Evolutionary conservation across 2,329 filamentous ascomycete genomes (phyloP).

Genomic region (Phialophora verrucosa): DNA sequence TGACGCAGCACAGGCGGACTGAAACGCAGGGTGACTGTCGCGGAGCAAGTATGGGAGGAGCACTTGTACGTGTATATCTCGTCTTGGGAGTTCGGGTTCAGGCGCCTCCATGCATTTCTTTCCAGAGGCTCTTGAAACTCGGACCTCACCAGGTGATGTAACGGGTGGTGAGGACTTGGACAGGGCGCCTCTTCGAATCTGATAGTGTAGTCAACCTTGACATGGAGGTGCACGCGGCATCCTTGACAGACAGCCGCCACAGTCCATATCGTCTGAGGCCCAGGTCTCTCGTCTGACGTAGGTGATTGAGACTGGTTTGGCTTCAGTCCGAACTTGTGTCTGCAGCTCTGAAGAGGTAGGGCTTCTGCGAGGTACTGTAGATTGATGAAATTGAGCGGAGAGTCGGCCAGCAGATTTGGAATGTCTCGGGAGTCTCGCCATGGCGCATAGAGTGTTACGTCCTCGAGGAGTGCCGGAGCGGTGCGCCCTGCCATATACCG

Average conservation of each 20-base stretch:
- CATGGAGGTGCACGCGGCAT: constrained; percentile 67
- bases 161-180: constrained; percentile 56
- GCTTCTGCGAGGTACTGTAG: constrained; percentile 41
- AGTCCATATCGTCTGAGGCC: constrained; percentile 57
- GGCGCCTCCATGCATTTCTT: constrained; percentile 39
- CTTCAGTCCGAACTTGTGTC: constrained; percentile 66
- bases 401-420: constrained; percentile 62
- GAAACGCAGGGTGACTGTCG: constrained; percentile 59
- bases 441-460: constrained; percentile 60
- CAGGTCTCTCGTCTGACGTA: constrained; percentile 47
- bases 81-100: constrained; percentile 40
- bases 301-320: constrained; percentile 59
- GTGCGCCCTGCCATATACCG: constrained; percentile 33
- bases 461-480: constrained; percentile 58
- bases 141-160: constrained; percentile 66
- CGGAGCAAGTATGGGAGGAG: constrained; percentile 63
- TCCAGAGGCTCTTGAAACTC: constrained; percentile 35
- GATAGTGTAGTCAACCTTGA: constrained; percentile 61
- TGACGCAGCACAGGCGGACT: constrained; percentile 59
- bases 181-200: constrained; percentile 49
- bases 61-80: constrained; percentile 64
- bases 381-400: constrained; percentile 59
- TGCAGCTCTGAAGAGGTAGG: constrained; percentile 54
- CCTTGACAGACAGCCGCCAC: constrained; percentile 65
- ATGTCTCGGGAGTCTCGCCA: constrained; percentile 53